Base-by-base conservation (phyloP, 306 rosid genomes). In the Casuarina glauca region DNA sequence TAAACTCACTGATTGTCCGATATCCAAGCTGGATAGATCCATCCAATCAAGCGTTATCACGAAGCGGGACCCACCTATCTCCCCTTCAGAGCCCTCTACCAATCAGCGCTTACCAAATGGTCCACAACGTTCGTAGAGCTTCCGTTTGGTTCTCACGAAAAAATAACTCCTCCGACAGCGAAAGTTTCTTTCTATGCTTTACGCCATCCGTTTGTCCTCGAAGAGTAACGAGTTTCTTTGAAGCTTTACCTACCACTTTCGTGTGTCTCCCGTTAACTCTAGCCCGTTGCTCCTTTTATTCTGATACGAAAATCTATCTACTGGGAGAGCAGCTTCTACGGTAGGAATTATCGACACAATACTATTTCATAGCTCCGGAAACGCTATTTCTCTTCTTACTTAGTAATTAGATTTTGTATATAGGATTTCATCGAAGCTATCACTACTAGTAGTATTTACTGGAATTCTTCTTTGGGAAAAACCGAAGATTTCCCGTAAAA, bases 61-160 rank as follows among this genome's bases (percentile, higher is more conserved):
- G 3, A 1, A 15, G n/a, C 20, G 10, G 16, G 84, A 76, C 78
- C 86, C 78, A 75, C 39, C 6, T 4, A 45, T 46, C 57, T 54
- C 11, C 69, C 32, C 36, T 4, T 49, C 38, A 7, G 1, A 7
- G 74, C 19, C 15, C 45, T 68, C 39, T 9, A 6, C 48, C 38
- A 70, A 26, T 45, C 45, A 44, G 3, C 58, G 7, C 4, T 52
- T 46, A 43, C 16, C 42, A 6, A 73, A 50, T 53, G 32, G 66
- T 54, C 77, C 10, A 16, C 7, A 16, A 2, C 75, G 50, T 16
- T 5, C 74, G 58, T 1, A 69, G 49, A 35, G 49, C 72, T 48
- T 66, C 49, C 44, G 80, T 58, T 78, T 72, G 74, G 46, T 77
- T 80, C 55, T n/a, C 75, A 2, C 8, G 16, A 78, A 81, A 81